phyloP scores from a whole-genome alignment of 2,329 filamentous ascomycete genomes.

The Sclerotinia borealis region DNA sequence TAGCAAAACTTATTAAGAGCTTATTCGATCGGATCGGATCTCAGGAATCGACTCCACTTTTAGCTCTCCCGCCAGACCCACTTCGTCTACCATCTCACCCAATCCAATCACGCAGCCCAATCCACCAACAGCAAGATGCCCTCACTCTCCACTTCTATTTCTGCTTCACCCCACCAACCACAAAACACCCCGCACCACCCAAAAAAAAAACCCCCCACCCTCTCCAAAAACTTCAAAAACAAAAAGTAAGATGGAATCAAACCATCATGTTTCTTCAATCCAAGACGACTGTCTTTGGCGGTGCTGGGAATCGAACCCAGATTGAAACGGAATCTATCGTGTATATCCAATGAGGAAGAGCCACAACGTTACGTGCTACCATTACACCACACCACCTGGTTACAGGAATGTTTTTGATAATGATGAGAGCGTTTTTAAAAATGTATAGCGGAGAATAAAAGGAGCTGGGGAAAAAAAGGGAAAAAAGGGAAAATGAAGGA shows the following conservation, averaged over 20 bases:
- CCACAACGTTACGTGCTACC: constrained; percentile 33
- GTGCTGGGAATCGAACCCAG: constrained; percentile 34
- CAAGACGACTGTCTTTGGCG: constrained; percentile 22
- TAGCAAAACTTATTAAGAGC: no score
- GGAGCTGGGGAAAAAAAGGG: no score
- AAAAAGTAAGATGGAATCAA: not conserved
- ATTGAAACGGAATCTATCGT: constrained; percentile 29
- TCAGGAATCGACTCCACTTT: no score
- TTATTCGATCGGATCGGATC: no score
- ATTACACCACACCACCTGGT: constrained; percentile 22
- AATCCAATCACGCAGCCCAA: no score
- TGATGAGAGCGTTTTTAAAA: not conserved
- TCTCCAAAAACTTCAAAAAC: not conserved
- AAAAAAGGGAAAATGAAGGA: no score
- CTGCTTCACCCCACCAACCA: not conserved
- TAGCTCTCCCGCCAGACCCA: no score
- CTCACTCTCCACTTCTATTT: no score
- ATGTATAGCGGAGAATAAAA: no score
- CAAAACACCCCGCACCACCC: not conserved
- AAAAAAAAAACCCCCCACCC: no score
- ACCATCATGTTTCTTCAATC: constrained; percentile 23
- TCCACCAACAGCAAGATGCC: no score
- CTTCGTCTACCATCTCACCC: no score
- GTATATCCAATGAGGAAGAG: constrained; percentile 15
- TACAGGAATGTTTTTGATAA: not conserved